Percentiles rank a stretch among this genome's conserved stretches.
Conservation (phyloP, 179 eudicot species). For the Amaranthus tricolor region DNA sequence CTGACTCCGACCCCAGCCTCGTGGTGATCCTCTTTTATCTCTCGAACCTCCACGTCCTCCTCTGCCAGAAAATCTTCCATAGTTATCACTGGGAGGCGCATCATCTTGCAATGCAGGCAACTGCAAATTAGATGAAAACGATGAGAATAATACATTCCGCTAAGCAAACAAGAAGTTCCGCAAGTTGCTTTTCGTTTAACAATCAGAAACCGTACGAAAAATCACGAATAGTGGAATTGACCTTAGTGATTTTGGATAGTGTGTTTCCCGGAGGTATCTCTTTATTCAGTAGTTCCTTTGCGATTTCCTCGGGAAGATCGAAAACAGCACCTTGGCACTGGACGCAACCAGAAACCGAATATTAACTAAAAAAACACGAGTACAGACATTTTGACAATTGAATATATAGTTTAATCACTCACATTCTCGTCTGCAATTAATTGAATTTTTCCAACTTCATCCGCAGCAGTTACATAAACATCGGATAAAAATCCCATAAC, state of each 20-base stretch:
- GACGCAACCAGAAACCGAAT: slow-evolving; percentile 15
- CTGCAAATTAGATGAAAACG: slow-evolving; percentile 41
- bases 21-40: slow-evolving; percentile 54
- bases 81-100: slow-evolving; percentile 72
- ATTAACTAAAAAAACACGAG: slow-evolving; percentile 1
- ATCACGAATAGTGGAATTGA: slow-evolving; percentile 10
- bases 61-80: slow-evolving; percentile 72
- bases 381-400: background rate
- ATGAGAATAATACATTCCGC: slow-evolving; percentile 4
- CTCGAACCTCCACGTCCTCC: slow-evolving; percentile 54
- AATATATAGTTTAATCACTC: slow-evolving; percentile 8
- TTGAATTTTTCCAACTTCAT: slow-evolving; percentile 86
- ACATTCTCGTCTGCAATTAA: slow-evolving; percentile 83
- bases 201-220: background rate
- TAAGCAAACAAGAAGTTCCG: background rate
- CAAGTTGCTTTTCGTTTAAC: background rate
- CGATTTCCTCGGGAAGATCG: slow-evolving; percentile 95
- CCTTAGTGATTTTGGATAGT: slow-evolving; percentile 76
- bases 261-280: slow-evolving; percentile 84
- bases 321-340: slow-evolving; percentile 95
- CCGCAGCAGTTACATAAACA: slow-evolving; percentile 84
- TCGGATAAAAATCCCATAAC: slow-evolving; percentile 84
- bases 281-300: slow-evolving; percentile 63
- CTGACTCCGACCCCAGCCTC: slow-evolving; percentile 53
- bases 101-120: slow-evolving; percentile 95